phyloP scores from a whole-genome alignment of 805 yeast species.

The Wickerhamiella alocasiicola region DNA sequence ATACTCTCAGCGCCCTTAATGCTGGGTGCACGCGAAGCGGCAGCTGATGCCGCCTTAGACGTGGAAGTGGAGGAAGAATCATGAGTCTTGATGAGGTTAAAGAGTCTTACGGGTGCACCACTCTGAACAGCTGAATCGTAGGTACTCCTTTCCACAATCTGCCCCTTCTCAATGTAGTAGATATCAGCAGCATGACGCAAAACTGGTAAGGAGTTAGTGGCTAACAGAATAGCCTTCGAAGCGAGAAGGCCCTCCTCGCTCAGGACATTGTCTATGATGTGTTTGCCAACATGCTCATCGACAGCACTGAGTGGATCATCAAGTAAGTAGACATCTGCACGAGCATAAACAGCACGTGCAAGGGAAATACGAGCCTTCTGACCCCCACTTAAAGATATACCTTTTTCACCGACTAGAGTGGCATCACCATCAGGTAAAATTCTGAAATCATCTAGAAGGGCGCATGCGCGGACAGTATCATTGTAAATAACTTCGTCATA shows the following conservation, averaged over 20 bases:
- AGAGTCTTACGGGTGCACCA: background rate
- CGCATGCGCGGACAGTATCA: conserved; percentile 49
- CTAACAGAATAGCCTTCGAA: conserved; percentile 62
- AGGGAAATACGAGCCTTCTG: conserved; percentile 72
- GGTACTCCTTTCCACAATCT: conserved; percentile 29
- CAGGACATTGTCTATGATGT: conserved; percentile 61
- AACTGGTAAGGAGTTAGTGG: conserved; percentile 79
- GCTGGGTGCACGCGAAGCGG: background rate
- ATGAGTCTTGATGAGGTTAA: conserved; percentile 2
- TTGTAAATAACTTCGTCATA: conserved; percentile 41
- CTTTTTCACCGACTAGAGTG: conserved; percentile 77
- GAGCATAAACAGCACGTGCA: conserved; percentile 68
- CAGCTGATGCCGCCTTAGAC: background rate
- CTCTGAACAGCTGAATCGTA: conserved; percentile 20
- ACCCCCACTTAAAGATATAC: conserved; percentile 79
- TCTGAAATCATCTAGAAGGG: conserved; percentile 50
- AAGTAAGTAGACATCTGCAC: conserved; percentile 51
- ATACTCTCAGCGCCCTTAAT: background rate
- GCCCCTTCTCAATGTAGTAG: conserved; percentile 47
- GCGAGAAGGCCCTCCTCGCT: conserved; percentile 70
- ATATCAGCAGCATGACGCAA: conserved; percentile 61
- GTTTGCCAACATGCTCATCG: conserved; percentile 77
- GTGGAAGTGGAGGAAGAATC: background rate
- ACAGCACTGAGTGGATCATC: conserved; percentile 81
- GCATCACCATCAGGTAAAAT: conserved; percentile 61